Evolutionary conservation across 352 stramenopile genomes (phyloP).

Genomic region (Lagenidium giganteum): DNA sequence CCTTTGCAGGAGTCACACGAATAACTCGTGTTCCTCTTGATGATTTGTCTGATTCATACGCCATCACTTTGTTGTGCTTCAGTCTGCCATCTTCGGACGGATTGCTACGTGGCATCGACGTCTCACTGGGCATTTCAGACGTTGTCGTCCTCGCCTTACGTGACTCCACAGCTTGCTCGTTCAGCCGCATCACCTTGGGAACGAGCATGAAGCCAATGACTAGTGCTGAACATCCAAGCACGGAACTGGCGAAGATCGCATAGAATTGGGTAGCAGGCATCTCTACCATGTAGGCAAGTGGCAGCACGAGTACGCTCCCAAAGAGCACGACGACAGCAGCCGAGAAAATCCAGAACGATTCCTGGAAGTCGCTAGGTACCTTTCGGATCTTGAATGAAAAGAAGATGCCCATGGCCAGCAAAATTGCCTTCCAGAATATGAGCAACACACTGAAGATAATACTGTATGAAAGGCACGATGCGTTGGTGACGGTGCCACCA

Average conservation of each 20-base stretch:
- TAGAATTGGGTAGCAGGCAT: slow-evolving; percentile 17
- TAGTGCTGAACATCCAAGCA: slow-evolving; percentile 10
- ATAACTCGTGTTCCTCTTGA: no score
- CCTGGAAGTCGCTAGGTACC: slow-evolving; percentile 41
- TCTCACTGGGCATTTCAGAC: no score
- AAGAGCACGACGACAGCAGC: slow-evolving; percentile 20
- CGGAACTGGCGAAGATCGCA: slow-evolving; percentile 9
- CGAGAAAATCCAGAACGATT: slow-evolving; percentile 31
- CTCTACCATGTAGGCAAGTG: slow-evolving; percentile 25
- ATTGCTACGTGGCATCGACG: no score
- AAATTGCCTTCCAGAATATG: slow-evolving; percentile 31
- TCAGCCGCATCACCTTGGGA: slow-evolving; percentile 13
- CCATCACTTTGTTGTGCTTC: no score
- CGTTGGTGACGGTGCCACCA: slow-evolving; percentile 10
- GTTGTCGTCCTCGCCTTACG: no score
- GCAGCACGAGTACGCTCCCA: slow-evolving; percentile 17
- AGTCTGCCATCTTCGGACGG: no score
- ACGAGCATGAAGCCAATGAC: slow-evolving; percentile 25
- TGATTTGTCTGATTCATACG: no score
- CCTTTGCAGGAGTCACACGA: no score
- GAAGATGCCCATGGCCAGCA: slow-evolving; percentile 23
- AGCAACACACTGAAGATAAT: slow-evolving; percentile 24
- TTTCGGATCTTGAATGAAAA: slow-evolving; percentile 20
- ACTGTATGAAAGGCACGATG: slow-evolving; percentile 19
- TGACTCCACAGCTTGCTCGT: no score